Percentiles rank a stretch among this genome's conserved stretches.
Conservation (phyloP, 768 basidiomycete genomes). For the Pluteus cervinus region DNA sequence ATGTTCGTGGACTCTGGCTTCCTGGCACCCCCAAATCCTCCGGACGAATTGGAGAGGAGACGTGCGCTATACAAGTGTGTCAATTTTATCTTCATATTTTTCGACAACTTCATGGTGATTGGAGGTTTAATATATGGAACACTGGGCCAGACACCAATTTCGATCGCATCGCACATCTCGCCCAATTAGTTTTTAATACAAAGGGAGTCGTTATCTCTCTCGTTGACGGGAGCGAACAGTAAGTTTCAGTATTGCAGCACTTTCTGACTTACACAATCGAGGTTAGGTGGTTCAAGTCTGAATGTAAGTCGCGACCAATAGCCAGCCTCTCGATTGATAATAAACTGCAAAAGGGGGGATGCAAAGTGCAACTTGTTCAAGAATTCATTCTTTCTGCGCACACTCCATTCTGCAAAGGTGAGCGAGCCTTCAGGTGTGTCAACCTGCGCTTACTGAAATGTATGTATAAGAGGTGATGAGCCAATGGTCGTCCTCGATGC, state of each 20-base stretch:
- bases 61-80: constrained; percentile 80
- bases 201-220: constrained; percentile 80
- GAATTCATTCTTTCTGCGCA: constrained; percentile 72
- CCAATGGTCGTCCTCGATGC: constrained; percentile 84
- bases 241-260: constrained; percentile 22
- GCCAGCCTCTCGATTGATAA: background rate
- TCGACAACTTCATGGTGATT: too few relatives aligned
- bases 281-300: constrained; percentile 81
- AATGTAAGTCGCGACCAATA: constrained; percentile 47
- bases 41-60: constrained; percentile 76
- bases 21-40: constrained; percentile 76
- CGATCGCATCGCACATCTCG: constrained; percentile 88
- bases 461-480: constrained; percentile 60
- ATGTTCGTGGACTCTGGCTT: constrained; percentile 61
- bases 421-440: constrained; percentile 14
- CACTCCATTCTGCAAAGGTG: constrained; percentile 81
- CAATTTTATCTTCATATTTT: too few relatives aligned
- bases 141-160: constrained; percentile 86
- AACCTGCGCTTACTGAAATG: constrained; percentile 4
- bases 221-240: constrained; percentile 83
- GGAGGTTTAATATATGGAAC: constrained; percentile 84
- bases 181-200: constrained; percentile 88
- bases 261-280: background rate
- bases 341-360: constrained; percentile 34
- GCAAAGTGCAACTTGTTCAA: constrained; percentile 32